Evolutionary conservation across 805 yeast genomes (phyloP).

Genomic region (Wickerhamiella dianesei): DNA sequence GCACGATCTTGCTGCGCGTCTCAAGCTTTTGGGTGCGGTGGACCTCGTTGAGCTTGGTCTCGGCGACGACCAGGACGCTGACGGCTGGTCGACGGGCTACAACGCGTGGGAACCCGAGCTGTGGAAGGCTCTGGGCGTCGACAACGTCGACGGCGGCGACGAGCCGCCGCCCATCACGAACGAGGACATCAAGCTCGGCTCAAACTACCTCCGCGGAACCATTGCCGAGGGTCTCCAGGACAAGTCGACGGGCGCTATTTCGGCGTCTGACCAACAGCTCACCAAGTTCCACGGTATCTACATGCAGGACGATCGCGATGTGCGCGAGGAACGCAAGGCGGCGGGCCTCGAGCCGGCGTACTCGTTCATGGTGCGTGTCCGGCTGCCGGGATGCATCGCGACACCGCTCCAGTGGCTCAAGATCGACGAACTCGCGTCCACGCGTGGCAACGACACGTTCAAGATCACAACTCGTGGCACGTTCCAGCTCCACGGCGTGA

Average conservation of each 20-base stretch:
- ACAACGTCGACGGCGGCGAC: conserved; percentile 62
- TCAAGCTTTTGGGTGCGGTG: conserved; percentile 59
- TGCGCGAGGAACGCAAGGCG: conserved; percentile 82
- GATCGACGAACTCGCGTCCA: conserved; percentile 65
- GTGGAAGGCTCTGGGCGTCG: conserved; percentile 86
- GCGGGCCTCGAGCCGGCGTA: conserved; percentile 92
- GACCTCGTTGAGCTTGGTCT: conserved; percentile 56
- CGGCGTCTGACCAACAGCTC: conserved; percentile 82
- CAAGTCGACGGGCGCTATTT: conserved; percentile 76
- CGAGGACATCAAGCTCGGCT: conserved; percentile 85
- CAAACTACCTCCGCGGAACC: conserved; percentile 83
- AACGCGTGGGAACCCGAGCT: conserved; percentile 69
- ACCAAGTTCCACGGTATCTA: conserved; percentile 97
- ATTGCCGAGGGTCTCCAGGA: conserved; percentile 77
- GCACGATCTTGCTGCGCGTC: conserved; percentile 51
- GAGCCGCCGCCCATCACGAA: conserved; percentile 90
- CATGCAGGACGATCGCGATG: conserved; percentile 97
- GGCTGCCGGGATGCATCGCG: conserved; percentile 87
- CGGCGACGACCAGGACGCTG: conserved; percentile 97
- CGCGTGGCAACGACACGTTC: conserved; percentile 82
- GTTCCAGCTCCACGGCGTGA: conserved; percentile 88
- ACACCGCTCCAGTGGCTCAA: conserved; percentile 81
- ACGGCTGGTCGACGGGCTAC: conserved; percentile 87
- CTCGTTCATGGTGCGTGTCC: conserved; percentile 91
- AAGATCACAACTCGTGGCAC: conserved; percentile 95